Evolutionary conservation across 345 rosid genomes (phyloP), one percentile per base, ranked within the genome.

Genomic region (Lagerstroemia speciosa): DNA sequence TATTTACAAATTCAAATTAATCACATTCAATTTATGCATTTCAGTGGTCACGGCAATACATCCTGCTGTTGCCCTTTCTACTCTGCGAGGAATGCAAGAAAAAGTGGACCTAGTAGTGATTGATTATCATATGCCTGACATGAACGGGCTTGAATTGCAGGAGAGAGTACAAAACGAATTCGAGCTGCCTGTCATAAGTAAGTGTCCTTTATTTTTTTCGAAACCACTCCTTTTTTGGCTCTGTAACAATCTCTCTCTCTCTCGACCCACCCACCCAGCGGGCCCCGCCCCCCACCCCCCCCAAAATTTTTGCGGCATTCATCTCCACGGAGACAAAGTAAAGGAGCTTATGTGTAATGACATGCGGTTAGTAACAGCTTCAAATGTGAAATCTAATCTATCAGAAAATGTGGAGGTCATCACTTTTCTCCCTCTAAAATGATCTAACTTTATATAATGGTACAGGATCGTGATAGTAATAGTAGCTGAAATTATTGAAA

Each of bases 71-170:
- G 98, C 98, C 43, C 67, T 92, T 60, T 64, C 86, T 26, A 75
- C 69, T 14, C 78, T 92, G 3, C 79, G 81, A 38, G 3, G 32
- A 33, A 72, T 71, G 24, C 65, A 76, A 36, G 58, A 40, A 2
- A 36, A 10, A 1, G 70, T 85, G 19, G 89, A 89, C 75, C 81
- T 92, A 6, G 86, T 92, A 7, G 45, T 92, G 68, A 80, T 90
- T 2, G 92, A 88, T 65, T 86, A 87, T 48, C 81, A 89, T 69
- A 85, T 88, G 89, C 92, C 94, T 17, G 73, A 31, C 30, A 88
- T 92, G 87, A 79, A 78, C n/a, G 98, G 98, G 8, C 24, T 78
- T 41, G 77, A 85, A 65, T 83, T 90, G 48, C 86, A 82, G 40
- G 60, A 40, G 24, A 74, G 70, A 62, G 83, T 90, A 26, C 68